Conservation (phyloP, 2,329 filamentous ascomycete species). For the Tolypocladium cylindrosporum region DNA sequence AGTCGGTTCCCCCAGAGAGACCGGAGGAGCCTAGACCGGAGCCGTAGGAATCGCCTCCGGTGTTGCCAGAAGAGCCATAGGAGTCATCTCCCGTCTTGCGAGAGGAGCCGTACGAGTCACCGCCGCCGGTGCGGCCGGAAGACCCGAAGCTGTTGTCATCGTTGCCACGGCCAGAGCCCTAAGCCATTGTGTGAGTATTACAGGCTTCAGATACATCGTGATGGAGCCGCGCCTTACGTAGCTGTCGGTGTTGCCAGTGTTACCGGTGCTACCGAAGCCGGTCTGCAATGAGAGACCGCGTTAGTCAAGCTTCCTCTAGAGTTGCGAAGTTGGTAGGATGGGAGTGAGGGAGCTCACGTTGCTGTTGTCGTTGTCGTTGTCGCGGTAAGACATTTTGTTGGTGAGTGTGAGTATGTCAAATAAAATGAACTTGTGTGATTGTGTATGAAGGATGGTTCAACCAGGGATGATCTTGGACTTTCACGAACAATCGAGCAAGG, state of each 20-base stretch:
- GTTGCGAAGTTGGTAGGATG: not conserved
- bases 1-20: constrained; percentile 9
- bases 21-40: constrained; percentile 4
- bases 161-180: constrained; percentile 9
- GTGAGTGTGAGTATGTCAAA: not conserved
- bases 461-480: not conserved
- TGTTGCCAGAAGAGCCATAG: constrained; percentile 10
- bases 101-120: constrained; percentile 1
- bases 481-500: not conserved
- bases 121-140: constrained; percentile 2
- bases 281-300: constrained; percentile 7
- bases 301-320: not conserved
- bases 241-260: constrained; percentile 11
- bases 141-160: constrained; percentile 7
- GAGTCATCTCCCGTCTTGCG: constrained; percentile 1
- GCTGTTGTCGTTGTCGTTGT: constrained; percentile 22
- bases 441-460: not conserved
- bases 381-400: constrained; percentile 35
- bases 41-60: constrained; percentile 9
- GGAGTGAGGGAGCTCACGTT: constrained; percentile 16
- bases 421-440: not conserved
- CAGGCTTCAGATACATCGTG: not conserved
- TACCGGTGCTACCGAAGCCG: constrained; percentile 11
- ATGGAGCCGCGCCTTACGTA: constrained; percentile 9
- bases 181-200: not conserved